phyloP scores from a whole-genome alignment of 192 early-diverging fungal genomes.

The Coemansia erecta region DNA sequence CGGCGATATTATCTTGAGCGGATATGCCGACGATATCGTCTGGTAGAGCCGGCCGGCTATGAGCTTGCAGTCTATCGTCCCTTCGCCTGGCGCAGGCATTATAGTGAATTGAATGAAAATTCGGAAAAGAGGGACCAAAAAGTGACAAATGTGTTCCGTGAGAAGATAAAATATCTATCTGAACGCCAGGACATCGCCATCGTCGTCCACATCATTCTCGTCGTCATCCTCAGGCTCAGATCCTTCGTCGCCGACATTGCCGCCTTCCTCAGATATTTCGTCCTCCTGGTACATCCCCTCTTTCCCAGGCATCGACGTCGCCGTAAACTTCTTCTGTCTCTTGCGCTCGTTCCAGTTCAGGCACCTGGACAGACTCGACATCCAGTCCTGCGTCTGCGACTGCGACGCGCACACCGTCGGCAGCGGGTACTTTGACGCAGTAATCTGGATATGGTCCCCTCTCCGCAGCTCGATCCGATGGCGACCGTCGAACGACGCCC shows the following conservation, averaged over 20 bases:
- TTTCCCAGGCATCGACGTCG: slow-evolving; percentile 27
- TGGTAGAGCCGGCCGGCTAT: slow-evolving; percentile 32
- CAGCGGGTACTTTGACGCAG: slow-evolving; percentile 81
- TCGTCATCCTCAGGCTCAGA: slow-evolving; percentile 9
- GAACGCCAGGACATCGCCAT: slow-evolving; percentile 6
- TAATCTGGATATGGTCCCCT: slow-evolving; percentile 86
- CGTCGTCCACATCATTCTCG: slow-evolving; percentile 18
- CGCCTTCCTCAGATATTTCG: slow-evolving; percentile 2
- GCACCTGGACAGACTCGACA: slow-evolving; percentile 76
- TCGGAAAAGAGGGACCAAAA: slow-evolving; percentile 2
- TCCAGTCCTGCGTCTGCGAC: slow-evolving; percentile 85
- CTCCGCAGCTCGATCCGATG: slow-evolving; percentile 82
- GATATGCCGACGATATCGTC: slow-evolving; percentile 35
- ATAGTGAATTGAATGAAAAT: neutral
- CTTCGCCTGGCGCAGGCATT: slow-evolving; percentile 37
- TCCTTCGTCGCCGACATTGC: slow-evolving; percentile 11
- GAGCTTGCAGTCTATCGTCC: slow-evolving; percentile 37
- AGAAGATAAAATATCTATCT: neutral
- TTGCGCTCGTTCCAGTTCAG: slow-evolving; percentile 93
- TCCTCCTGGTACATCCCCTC: neutral
- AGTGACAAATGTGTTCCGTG: neutral
- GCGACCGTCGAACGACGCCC: slow-evolving; percentile 94
- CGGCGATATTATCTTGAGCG: slow-evolving; percentile 53
- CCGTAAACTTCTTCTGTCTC: slow-evolving; percentile 77
- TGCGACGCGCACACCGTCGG: slow-evolving; percentile 79